Conservation (phyloP, 768 basidiomycete genomes). For the Termitomyces sp. region DNA sequence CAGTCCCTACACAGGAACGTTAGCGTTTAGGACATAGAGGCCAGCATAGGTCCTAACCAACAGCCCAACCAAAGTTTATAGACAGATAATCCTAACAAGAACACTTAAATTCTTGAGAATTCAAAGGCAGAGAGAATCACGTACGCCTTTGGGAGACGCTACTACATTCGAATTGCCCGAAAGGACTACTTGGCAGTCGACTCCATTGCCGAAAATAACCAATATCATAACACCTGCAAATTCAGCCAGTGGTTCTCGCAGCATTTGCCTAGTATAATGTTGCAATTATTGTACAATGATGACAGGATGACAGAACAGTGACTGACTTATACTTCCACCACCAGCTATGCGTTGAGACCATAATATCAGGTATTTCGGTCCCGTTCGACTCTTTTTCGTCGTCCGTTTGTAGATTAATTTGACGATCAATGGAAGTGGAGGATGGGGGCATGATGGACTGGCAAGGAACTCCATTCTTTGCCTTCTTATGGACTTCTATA, state of each 20-base stretch:
- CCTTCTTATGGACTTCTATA: neutral
- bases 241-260: constrained; percentile 42
- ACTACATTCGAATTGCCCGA: constrained; percentile 35
- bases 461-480: neutral
- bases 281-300: neutral
- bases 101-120: too few species aligned
- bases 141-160: constrained; percentile 41
- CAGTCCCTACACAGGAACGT: constrained; percentile 25
- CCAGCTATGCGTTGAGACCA: constrained; percentile 6
- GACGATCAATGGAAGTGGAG: neutral
- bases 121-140: constrained; percentile 11
- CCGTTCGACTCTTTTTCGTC: neutral
- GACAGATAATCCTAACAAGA: constrained; percentile 33
- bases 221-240: constrained; percentile 51
- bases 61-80: constrained; percentile 39
- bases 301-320: neutral
- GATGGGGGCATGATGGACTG: neutral
- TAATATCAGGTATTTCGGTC: neutral
- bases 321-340: constrained; percentile 27
- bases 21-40: neutral
- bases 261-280: constrained; percentile 19
- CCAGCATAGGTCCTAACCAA: constrained; percentile 20
- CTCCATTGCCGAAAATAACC: constrained; percentile 46
- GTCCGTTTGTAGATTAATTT: neutral
- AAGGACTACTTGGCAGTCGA: constrained; percentile 44